phyloP scores from a whole-genome alignment of 768 basidiomycete genomes.

The Collybia sp. region DNA sequence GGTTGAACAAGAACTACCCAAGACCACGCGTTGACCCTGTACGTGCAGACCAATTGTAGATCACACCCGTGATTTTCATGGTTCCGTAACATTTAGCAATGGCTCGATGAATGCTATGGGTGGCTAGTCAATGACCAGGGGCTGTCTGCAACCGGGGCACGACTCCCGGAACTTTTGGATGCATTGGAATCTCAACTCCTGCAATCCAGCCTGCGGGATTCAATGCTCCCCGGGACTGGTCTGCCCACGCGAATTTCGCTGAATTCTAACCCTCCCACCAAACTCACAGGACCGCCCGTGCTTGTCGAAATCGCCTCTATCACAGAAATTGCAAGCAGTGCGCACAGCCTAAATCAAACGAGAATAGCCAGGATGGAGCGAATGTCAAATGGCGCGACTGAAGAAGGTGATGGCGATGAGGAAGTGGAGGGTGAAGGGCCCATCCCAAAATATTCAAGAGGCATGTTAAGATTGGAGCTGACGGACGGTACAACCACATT shows the following conservation, averaged over 20 bases:
- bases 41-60: slow-evolving; percentile 11
- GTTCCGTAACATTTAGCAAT: slow-evolving; percentile 45
- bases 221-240: slow-evolving; percentile 67
- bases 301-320: slow-evolving; percentile 74
- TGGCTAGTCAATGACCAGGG: slow-evolving; percentile 52
- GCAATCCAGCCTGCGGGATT: slow-evolving; percentile 67
- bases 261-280: slow-evolving; percentile 23
- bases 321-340: slow-evolving; percentile 84
- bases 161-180: slow-evolving; percentile 48
- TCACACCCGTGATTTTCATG: background rate
- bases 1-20: slow-evolving; percentile 52
- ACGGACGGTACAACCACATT: slow-evolving; percentile 72
- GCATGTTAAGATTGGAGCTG: slow-evolving; percentile 72
- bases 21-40: slow-evolving; percentile 64
- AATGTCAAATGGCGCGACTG: slow-evolving; percentile 37
- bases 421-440: slow-evolving; percentile 68
- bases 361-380: slow-evolving; percentile 63
- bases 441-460: slow-evolving; percentile 76
- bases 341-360: slow-evolving; percentile 71
- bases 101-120: slow-evolving; percentile 68
- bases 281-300: slow-evolving; percentile 40
- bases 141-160: slow-evolving; percentile 34
- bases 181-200: slow-evolving; percentile 65
- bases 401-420: slow-evolving; percentile 48
- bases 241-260: slow-evolving; percentile 43